Evolutionary conservation across 2,329 filamentous ascomycete species (phyloP).

Genomic region (Aureobasidium sp.): DNA sequence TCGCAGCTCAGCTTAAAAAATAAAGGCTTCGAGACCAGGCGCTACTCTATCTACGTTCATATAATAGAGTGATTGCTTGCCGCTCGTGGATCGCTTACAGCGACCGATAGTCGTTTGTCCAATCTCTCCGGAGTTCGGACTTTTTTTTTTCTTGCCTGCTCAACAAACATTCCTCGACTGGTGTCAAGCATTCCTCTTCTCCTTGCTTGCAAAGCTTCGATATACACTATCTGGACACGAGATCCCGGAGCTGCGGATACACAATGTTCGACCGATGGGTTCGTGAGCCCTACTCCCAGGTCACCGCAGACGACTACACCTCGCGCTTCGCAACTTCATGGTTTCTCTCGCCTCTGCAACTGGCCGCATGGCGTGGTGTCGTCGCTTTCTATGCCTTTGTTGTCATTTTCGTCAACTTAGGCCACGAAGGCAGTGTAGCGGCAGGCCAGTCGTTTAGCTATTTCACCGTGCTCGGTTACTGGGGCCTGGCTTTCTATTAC

Average conservation of each 20-base stretch:
- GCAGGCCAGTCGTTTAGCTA: constrained; percentile 60
- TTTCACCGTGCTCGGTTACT: constrained; percentile 76
- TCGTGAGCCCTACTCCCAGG: constrained; percentile 1
- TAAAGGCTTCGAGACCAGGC: background rate
- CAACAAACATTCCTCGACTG: background rate
- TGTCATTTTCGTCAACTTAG: constrained; percentile 60
- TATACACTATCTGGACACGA: background rate
- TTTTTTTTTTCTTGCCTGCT: background rate
- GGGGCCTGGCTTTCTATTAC: constrained; percentile 75
- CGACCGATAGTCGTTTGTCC: background rate
- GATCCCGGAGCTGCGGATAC: background rate
- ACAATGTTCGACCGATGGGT: background rate
- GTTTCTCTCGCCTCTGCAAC: constrained; percentile 57
- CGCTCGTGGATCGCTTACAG: constrained; percentile 1
- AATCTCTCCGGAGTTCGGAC: background rate
- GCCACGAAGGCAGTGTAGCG: constrained; percentile 47
- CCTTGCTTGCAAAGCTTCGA: background rate
- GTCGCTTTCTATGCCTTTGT: constrained; percentile 57
- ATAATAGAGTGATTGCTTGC: background rate
- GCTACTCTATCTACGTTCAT: background rate
- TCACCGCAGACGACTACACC: constrained; percentile 15
- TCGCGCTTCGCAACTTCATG: constrained; percentile 68
- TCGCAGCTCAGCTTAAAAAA: background rate
- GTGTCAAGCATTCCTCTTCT: background rate
- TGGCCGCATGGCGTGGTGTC: constrained; percentile 49